Conservation (phyloP, 306 rosid genomes). For the Myrica gale region DNA sequence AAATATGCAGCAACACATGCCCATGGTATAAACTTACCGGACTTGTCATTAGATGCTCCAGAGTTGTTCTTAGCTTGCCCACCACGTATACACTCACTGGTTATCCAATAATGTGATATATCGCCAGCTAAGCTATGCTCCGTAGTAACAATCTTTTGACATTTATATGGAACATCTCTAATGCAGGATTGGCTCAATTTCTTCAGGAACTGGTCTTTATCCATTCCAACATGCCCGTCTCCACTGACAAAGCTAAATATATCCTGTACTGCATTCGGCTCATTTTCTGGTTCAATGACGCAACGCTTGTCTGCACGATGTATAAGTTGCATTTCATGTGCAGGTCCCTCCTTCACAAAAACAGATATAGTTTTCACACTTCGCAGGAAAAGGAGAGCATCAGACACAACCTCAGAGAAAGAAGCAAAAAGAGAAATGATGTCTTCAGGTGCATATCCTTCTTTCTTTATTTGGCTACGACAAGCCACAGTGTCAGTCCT, state of each 20-base stretch:
- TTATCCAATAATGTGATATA: constrained; percentile 77
- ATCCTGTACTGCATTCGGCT: constrained; percentile 55
- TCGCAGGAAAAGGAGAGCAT: constrained; percentile 77
- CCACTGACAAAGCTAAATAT: constrained; percentile 62
- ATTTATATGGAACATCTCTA: constrained; percentile 67
- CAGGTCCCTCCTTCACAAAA: constrained; percentile 79
- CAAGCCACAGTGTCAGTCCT: constrained; percentile 80
- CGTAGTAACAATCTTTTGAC: constrained; percentile 61
- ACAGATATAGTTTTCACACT: constrained; percentile 79
- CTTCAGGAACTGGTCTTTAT: constrained; percentile 70
- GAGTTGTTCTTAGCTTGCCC: constrained; percentile 56
- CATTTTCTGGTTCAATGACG: constrained; percentile 62
- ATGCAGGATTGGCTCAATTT: constrained; percentile 57
- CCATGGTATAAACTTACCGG: constrained; percentile 81
- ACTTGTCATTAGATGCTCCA: constrained; percentile 39
- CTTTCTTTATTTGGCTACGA: constrained; percentile 92
- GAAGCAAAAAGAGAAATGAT: constrained; percentile 71
- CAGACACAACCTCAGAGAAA: constrained; percentile 81
- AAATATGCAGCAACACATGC: constrained; percentile 90
- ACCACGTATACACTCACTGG: constrained; percentile 80
- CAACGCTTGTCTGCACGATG: constrained; percentile 63
- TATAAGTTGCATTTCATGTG: constrained; percentile 76
- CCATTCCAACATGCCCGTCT: constrained; percentile 53
- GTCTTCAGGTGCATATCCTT: constrained; percentile 82
- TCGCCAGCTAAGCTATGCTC: constrained; percentile 59